Percentiles rank a stretch among this genome's conserved stretches.
Evolutionary conservation across 768 basidiomycete species (phyloP).

Genomic region (Lactarius tabidus): DNA sequence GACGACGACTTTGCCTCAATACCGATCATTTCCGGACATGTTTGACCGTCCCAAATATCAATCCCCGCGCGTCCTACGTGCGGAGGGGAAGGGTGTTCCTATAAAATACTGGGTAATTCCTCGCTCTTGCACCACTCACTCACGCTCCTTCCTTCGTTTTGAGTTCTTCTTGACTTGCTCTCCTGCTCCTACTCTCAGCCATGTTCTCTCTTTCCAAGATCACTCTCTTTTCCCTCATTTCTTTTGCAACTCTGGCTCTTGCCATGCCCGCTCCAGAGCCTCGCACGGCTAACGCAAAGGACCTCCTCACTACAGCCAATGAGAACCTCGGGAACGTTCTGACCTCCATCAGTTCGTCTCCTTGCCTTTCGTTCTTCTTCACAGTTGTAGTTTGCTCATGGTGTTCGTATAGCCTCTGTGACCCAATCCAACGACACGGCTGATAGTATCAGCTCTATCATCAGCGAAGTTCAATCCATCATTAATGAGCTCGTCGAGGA

Average conservation of each 20-base stretch:
- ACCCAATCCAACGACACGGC: not conserved
- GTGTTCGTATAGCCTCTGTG: not conserved
- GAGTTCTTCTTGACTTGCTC: too few relatives aligned
- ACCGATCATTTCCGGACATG: not conserved
- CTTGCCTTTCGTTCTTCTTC: not conserved
- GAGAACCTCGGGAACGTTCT: not conserved
- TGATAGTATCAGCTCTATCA: not conserved
- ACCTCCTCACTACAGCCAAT: not conserved
- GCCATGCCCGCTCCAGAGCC: constrained; percentile 1
- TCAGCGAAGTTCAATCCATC: not conserved
- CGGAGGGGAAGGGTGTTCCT: not conserved
- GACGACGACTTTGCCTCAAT: not conserved
- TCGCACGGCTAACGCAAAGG: not conserved
- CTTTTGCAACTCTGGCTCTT: constrained; percentile 7
- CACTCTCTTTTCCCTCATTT: constrained; percentile 8
- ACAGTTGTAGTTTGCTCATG: not conserved
- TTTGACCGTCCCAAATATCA: not conserved
- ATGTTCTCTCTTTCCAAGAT: constrained; percentile 13
- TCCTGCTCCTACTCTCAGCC: not conserved
- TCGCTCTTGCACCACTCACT: not conserved
- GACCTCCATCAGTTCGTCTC: constrained; percentile 2
- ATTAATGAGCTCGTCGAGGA: not conserved
- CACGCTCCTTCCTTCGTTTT: not conserved
- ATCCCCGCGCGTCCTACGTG: not conserved
- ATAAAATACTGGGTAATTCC: not conserved